Base-by-base conservation (phyloP, 306 rosid species). In the Datisca glomerata region DNA sequence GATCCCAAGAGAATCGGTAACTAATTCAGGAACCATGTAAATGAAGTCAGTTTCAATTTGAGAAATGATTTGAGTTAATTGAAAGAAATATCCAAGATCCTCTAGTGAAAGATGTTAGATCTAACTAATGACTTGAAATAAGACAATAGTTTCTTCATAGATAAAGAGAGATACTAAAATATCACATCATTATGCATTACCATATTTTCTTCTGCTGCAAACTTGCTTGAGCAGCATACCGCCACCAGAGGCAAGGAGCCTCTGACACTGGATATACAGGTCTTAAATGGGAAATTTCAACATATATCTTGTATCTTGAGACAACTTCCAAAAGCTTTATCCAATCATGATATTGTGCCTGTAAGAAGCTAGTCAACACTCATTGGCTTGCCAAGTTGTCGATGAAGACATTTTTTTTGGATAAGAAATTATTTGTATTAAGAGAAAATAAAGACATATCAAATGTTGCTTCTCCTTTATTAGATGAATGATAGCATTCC, bases 291-390 rank as follows among this genome's bases (percentile, higher is more conserved):
- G 84, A 78, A 63, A 84, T 68, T 49, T 75, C 98, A 69, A 84
- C 67, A 47, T 78, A 73, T 44, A 65, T 66, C 72, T 74, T 84
- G 74, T 75, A 80, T 60, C 95, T 77, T 24, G 98, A 84, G 57
- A 84, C 66, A 43, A 73, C 91, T 78, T 89, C 98, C 67, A 89
- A 48, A 16, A 89, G 79, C 63, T 75, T 89, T 48, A 89, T 77
- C 98, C 95, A 74, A 68, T 89, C 98, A 60, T 73, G 57, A 63
- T 84, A 89, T 59, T 89, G 98, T 29, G 80, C 71, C 98, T 89
- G 51, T 16, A 44, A 64, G 45, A 40, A 45, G 35, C 48, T 21
- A 29, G 28, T 23, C 21, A 49, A 24, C 13, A 50, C 35, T 18
- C 18, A 23, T 51, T 36, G 16, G 22, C 14, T 36, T 15, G 33